Evolutionary conservation across 139 green algal species (phyloP).

Genomic region (Medakamo hakoo): DNA sequence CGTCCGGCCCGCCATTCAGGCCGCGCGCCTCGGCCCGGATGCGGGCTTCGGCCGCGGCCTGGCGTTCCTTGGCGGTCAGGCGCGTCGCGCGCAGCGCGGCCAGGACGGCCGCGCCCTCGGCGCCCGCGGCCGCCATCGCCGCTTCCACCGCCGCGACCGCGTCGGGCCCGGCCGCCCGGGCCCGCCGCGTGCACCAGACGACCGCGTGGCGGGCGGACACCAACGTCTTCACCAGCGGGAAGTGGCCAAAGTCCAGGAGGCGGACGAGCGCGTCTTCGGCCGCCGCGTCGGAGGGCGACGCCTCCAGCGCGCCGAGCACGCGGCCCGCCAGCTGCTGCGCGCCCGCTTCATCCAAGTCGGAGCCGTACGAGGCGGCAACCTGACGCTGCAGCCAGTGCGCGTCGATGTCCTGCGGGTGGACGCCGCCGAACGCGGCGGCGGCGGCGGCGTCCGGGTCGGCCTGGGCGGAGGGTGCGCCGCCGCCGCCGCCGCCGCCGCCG

Average conservation of each 20-base stretch:
- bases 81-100: conserved; percentile 61
- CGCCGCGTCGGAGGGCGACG: conserved; percentile 18
- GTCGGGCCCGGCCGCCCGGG: conserved; percentile 41
- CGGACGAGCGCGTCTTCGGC: conserved; percentile 83
- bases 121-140: conserved; percentile 28
- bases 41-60: conserved; percentile 61
- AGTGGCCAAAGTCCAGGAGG: conserved; percentile 86
- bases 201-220: conserved; percentile 72
- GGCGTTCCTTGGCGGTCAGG: conserved; percentile 47
- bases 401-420: conserved; percentile 66
- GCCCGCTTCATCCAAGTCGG: conserved; percentile 43
- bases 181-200: conserved; percentile 91
- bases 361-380: conserved; percentile 46
- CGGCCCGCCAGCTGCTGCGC: conserved; percentile 64
- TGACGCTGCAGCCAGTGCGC: conserved; percentile 97
- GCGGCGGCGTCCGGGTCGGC: neutral
- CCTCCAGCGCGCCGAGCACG: conserved; percentile 33
- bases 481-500: conserved; percentile 32
- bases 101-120: conserved; percentile 54
- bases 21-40: conserved; percentile 83
- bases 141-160: conserved; percentile 34
- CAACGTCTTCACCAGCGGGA: conserved; percentile 93
- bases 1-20: conserved; percentile 35
- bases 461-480: conserved; percentile 24
- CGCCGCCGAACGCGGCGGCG: conserved; percentile 6